A percentile compares a stretch with the other conserved stretches of the same genome.
Evolutionary conservation across 768 basidiomycete species (phyloP).

Genomic region (Xerocomellus amylosporus): DNA sequence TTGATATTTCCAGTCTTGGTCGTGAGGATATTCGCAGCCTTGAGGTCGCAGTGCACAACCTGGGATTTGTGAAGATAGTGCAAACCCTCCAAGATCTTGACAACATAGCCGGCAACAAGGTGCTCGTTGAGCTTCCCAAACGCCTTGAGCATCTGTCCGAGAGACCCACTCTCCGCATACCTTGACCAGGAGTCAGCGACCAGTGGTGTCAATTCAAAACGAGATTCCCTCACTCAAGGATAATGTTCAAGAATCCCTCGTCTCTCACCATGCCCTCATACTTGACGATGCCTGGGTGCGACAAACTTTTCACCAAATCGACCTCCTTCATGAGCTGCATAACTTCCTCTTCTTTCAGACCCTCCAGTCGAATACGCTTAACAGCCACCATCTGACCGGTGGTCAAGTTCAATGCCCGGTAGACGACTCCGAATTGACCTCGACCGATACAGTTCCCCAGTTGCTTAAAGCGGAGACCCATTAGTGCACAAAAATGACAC

Average conservation of each 20-base stretch:
- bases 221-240: conserved; percentile 73
- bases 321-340: conserved; percentile 92
- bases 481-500: conserved; percentile 10
- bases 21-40: conserved; percentile 97
- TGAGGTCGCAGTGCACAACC: conserved; percentile 97
- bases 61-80: conserved; percentile 87
- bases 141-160: conserved; percentile 88
- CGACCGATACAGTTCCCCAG: conserved; percentile 95
- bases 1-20: conserved; percentile 98
- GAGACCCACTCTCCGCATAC: conserved; percentile 94
- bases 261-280: conserved; percentile 96
- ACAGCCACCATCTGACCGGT: conserved; percentile 99
- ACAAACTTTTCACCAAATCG: conserved; percentile 83
- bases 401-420: conserved; percentile 88
- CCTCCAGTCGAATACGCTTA: conserved; percentile 89
- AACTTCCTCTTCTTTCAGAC: conserved; percentile 88
- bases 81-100: conserved; percentile 94
- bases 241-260: conserved; percentile 83
- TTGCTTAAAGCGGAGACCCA: conserved; percentile 56
- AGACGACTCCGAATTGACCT: conserved; percentile 96
- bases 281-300: conserved; percentile 94
- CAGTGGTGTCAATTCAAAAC: background rate
- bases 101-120: conserved; percentile 89
- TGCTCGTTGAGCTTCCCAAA: conserved; percentile 93
- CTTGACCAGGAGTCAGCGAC: conserved; percentile 41